Evolutionary conservation across 2,329 filamentous ascomycete genomes (phyloP).

Genomic region (Fusarium sp.): DNA sequence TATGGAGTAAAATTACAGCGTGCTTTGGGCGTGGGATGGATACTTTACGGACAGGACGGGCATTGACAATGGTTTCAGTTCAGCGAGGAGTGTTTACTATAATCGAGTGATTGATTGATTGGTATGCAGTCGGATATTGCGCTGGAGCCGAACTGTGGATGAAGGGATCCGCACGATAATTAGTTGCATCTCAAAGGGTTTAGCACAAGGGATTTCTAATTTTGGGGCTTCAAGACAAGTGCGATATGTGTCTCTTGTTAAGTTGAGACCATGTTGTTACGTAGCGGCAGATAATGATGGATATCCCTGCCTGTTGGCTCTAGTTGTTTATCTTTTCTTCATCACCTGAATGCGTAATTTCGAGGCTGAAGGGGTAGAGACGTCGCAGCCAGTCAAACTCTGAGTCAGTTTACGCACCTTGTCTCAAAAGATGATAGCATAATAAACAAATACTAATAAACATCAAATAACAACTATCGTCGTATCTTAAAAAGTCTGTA

Average conservation of each 20-base stretch:
- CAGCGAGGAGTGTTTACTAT: constrained; percentile 22
- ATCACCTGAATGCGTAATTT: constrained; percentile 13
- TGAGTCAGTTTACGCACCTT: constrained; percentile 21
- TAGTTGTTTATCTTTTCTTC: constrained; percentile 6
- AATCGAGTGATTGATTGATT: constrained; percentile 21
- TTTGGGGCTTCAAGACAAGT: constrained; percentile 17
- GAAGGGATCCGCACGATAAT: constrained; percentile 26
- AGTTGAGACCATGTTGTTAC: background rate
- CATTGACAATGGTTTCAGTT: constrained; percentile 30
- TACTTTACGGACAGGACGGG: background rate
- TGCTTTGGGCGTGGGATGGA: constrained; percentile 30
- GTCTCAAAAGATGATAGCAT: constrained; percentile 15
- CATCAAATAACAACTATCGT: constrained; percentile 6
- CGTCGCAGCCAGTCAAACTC: constrained; percentile 6
- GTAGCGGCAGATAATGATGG: constrained; percentile 7
- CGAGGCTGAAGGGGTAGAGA: constrained; percentile 2
- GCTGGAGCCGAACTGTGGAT: constrained; percentile 34
- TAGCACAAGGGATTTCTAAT: constrained; percentile 25
- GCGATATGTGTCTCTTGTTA: constrained; percentile 10
- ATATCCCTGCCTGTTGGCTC: constrained; percentile 3
- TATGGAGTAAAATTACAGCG: constrained; percentile 39
- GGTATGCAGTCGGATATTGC: constrained; percentile 39
- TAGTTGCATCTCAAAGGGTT: constrained; percentile 28
- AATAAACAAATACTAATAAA: background rate
- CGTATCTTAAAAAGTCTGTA: background rate